Evolutionary conservation across 2,329 filamentous ascomycete species (phyloP), one percentile per base, ranked within the genome.

Genomic region (Sporothrix dimorphospora): DNA sequence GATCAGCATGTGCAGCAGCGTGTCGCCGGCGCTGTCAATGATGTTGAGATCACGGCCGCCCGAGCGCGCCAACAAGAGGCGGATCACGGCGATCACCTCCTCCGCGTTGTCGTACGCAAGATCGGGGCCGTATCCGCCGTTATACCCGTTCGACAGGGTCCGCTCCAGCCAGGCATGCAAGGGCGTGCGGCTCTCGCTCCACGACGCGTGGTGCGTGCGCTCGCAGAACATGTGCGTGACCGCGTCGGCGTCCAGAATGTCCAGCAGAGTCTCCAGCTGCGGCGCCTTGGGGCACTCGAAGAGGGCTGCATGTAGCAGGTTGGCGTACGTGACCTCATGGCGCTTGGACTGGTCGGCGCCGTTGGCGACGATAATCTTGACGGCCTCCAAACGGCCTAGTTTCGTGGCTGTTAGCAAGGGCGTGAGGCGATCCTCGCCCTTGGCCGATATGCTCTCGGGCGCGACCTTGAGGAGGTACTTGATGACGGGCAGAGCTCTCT

Each of bases 261-360:
- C 81, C 6, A 93, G 80, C 51, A 94, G 79, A 1, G 79, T 74
- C 11, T 82, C 79, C 21, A 89, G 79, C 70, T 79, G 76, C 1
- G 78, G 74, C 6, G 78, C 78, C 4, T 76, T 78, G 12, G 82
- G 83, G 3, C 73, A 76, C 30, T 75, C 77, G 3, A 72, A 70
- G 12, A 83, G 77, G 7, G 90, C 83, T 2, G 85, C 82, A 77
- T 97, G 93, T 1, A 95, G 74, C 19, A 95, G 81, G 76, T 95
- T 97, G 75, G 88, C 85, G 12, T 89, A 88, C 3, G 38, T 70
- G 4, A 4, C 11, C 11, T 81, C 81, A 77, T 93, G 90, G 30
- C 89, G 89, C 45, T 82, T 82, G 0, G 88, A 87, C 77, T 93
- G 90, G 77, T 96, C 89, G 1, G 92, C 92, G 3, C 91, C 92